phyloP scores from a whole-genome alignment of 768 basidiomycete species.

The Fomitopsis serialis region DNA sequence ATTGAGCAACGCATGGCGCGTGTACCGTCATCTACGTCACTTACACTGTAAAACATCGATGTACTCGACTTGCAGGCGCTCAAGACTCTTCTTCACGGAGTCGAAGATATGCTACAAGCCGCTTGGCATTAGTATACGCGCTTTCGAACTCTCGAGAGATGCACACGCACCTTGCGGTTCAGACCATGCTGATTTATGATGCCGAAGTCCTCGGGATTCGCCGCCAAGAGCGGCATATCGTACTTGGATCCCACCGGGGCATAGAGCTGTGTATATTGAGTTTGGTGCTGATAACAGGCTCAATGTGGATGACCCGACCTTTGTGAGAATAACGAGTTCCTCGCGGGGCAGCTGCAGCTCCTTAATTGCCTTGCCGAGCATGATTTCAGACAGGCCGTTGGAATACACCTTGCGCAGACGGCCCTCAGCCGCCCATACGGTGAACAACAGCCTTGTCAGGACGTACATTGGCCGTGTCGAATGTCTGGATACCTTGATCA shows the following conservation, averaged over 20 bases:
- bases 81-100: slow-evolving; percentile 42
- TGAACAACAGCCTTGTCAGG: background rate
- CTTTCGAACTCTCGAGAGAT: no score
- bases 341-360: slow-evolving; percentile 35
- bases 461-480: slow-evolving; percentile 25
- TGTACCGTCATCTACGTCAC: slow-evolving; percentile 2
- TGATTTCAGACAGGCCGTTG: slow-evolving; percentile 30
- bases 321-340: slow-evolving; percentile 44
- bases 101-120: slow-evolving; percentile 59
- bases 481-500: slow-evolving; percentile 32
- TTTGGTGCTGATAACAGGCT: background rate
- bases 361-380: slow-evolving; percentile 40
- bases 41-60: slow-evolving; percentile 52
- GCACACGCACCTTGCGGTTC: slow-evolving; percentile 31
- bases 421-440: slow-evolving; percentile 6
- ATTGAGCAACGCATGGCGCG: background rate
- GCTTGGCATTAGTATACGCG: background rate
- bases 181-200: slow-evolving; percentile 30
- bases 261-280: slow-evolving; percentile 2
- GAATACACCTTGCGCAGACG: slow-evolving; percentile 21
- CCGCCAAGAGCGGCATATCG: background rate
- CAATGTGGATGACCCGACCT: slow-evolving; percentile 16
- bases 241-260: background rate
- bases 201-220: slow-evolving; percentile 9
- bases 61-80: slow-evolving; percentile 43